A percentile compares a stretch with the other conserved stretches of the same genome.
Evolutionary conservation across 495 filamentous ascomycete genomes (phyloP).

Genomic region (Aspergillus panamensis): DNA sequence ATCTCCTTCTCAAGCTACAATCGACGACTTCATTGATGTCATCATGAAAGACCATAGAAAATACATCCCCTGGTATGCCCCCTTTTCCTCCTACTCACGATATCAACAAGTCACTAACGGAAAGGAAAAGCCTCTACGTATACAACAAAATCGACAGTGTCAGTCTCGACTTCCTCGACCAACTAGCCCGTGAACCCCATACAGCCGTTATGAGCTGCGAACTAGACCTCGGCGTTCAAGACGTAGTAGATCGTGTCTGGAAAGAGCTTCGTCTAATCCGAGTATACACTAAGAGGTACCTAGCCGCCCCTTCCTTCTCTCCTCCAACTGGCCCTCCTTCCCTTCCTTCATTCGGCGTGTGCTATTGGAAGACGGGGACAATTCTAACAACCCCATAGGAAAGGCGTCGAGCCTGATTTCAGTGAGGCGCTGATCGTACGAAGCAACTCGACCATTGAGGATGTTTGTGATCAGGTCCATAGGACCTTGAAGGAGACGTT

Average conservation of each 20-base stretch:
- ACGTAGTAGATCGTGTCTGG: constrained; percentile 95
- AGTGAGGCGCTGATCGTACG: constrained; percentile 91
- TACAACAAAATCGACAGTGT: constrained; percentile 99
- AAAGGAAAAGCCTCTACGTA: constrained; percentile 77
- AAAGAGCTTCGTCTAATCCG: constrained; percentile 87
- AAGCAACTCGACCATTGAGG: constrained; percentile 82
- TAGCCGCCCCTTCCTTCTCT: background rate
- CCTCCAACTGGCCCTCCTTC: background rate
- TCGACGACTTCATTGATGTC: constrained; percentile 98
- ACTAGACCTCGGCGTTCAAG: constrained; percentile 92
- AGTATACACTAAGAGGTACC: constrained; percentile 88
- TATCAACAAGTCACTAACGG: constrained; percentile 5
- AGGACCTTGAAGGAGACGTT: constrained; percentile 95
- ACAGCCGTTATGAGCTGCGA: constrained; percentile 98
- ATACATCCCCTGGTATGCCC: constrained; percentile 75
- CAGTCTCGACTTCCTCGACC: constrained; percentile 87
- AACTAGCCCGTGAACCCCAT: constrained; percentile 85
- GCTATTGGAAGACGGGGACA: background rate
- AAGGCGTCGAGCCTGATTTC: constrained; percentile 89
- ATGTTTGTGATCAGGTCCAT: constrained; percentile 96
- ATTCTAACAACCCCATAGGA: constrained; percentile 40
- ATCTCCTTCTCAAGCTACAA: constrained; percentile 58
- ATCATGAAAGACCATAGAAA: constrained; percentile 99
- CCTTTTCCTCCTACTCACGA: background rate
- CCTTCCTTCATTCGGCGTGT: no score